Base-by-base conservation (phyloP, 805 yeast species). In the Lipomyces lipofer region DNA sequence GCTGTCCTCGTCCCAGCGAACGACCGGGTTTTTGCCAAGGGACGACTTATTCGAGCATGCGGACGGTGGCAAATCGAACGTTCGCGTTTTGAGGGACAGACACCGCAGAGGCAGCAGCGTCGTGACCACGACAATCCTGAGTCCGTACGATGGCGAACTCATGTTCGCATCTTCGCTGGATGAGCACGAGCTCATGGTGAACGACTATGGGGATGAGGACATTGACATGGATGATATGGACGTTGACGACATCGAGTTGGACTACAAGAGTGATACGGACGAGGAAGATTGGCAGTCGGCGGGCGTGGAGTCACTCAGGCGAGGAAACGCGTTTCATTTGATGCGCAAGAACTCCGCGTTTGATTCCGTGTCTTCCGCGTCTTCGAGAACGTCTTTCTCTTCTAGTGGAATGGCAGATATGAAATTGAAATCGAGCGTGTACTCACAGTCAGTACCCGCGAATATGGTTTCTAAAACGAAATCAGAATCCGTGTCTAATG, bases 241-340 rank as follows among this genome's bases (percentile, higher is more conserved):
- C 33, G 33, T 52, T 4, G 57, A 53, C 33, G 52, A 47, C 30
- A 44, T 43, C 25, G 53, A 51, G n/a, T 25, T 36, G 17, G 58
- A 49, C 25, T 51, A 49, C 30, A 52, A 49, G 24, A 43, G 83
- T 42, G 95, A 88, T 65, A 92, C 99, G 0, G 99, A 92, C 69
- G 98, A 92, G 67, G 99, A 92, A 70, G 98, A 92, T 70, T 92
- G 99, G 99, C 86, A 84, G 58, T 73, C 89, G 0, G 85, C 91
- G 50, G 97, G 97, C 0, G 90, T 97, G 0, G 84, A 80, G 35
- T 74, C 81, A 40, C 73, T 89, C 52, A 73, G 87, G 43, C 58
- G 59, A 9, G 56, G 60, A 15, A 43, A 39, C 35, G 52, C 45
- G 38, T 57, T 53, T 21, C 43, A 52, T 15, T 25, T 45, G 17